Evolutionary conservation across 768 basidiomycete genomes (phyloP).

Genomic region (Suillus fuscotomentosus): DNA sequence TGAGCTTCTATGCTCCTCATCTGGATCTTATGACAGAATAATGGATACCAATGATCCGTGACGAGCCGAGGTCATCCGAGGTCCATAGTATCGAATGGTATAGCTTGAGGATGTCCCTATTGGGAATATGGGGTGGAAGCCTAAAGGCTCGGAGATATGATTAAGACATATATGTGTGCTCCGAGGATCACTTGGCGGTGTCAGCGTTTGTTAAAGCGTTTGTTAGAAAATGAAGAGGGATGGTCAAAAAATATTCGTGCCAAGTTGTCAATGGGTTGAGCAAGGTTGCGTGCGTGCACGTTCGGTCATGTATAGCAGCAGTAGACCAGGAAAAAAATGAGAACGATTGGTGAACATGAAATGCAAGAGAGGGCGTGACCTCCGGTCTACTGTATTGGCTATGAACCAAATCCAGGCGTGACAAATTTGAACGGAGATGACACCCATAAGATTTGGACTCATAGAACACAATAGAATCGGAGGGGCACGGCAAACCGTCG

Average conservation of each 20-base stretch:
- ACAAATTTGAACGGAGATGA: slow-evolving; percentile 34
- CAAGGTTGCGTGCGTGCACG: background rate
- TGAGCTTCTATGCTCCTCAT: background rate
- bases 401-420: slow-evolving; percentile 49
- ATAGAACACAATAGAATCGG: slow-evolving; percentile 32
- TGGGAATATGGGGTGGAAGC: slow-evolving; percentile 20
- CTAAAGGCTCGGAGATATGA: slow-evolving; percentile 15
- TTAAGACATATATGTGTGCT: background rate
- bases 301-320: background rate
- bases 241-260: background rate
- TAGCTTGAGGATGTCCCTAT: slow-evolving; percentile 9
- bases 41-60: background rate
- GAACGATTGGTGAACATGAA: slow-evolving; percentile 8
- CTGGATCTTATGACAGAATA: background rate
- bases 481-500: slow-evolving; percentile 30
- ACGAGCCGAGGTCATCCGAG: background rate
- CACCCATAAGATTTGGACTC: slow-evolving; percentile 35
- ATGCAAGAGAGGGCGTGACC: slow-evolving; percentile 31
- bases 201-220: background rate
- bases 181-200: background rate
- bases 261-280: background rate
- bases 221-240: background rate
- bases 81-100: background rate
- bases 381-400: slow-evolving; percentile 52
- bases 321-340: background rate